phyloP scores from a whole-genome alignment of 2,329 filamentous ascomycete genomes.

The Sordariomycetes sp. region DNA sequence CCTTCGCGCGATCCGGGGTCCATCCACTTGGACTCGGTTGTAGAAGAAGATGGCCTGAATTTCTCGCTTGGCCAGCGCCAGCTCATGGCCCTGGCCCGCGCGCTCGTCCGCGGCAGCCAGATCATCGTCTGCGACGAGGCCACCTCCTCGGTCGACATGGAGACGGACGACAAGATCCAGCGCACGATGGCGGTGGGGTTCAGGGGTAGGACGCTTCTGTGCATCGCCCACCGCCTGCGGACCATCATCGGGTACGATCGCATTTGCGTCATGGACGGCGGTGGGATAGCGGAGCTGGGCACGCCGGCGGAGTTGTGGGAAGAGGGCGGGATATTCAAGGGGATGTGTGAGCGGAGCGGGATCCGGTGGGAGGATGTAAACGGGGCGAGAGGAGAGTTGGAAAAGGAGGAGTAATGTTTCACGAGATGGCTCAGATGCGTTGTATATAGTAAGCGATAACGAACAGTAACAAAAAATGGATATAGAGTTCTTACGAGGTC shows the following conservation, averaged over 20 bases:
- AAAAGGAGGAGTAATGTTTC: slow-evolving; percentile 4
- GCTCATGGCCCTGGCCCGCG: slow-evolving; percentile 86
- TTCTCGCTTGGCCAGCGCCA: slow-evolving; percentile 93
- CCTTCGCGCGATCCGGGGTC: slow-evolving; percentile 24
- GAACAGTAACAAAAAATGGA: neutral
- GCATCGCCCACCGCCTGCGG: slow-evolving; percentile 83
- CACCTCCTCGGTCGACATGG: slow-evolving; percentile 86
- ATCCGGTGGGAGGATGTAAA: slow-evolving; percentile 52
- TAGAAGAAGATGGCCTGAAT: slow-evolving; percentile 92
- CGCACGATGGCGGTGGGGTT: slow-evolving; percentile 77
- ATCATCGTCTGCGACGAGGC: slow-evolving; percentile 98
- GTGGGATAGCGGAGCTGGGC: slow-evolving; percentile 78
- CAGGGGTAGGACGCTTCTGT: slow-evolving; percentile 75
- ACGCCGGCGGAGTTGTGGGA: slow-evolving; percentile 62
- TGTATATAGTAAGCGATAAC: neutral
- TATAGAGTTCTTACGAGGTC: neutral
- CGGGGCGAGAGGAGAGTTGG: slow-evolving; percentile 26
- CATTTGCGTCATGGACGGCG: slow-evolving; percentile 93
- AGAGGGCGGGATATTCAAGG: slow-evolving; percentile 66
- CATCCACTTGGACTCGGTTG: slow-evolving; percentile 72
- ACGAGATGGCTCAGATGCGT: neutral
- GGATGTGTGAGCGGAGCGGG: slow-evolving; percentile 83
- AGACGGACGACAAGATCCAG: slow-evolving; percentile 94
- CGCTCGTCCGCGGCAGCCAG: slow-evolving; percentile 73
- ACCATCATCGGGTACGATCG: slow-evolving; percentile 93